Base-by-base conservation (phyloP, 2,329 filamentous ascomycete genomes). In the Epicoccum nigrum region DNA sequence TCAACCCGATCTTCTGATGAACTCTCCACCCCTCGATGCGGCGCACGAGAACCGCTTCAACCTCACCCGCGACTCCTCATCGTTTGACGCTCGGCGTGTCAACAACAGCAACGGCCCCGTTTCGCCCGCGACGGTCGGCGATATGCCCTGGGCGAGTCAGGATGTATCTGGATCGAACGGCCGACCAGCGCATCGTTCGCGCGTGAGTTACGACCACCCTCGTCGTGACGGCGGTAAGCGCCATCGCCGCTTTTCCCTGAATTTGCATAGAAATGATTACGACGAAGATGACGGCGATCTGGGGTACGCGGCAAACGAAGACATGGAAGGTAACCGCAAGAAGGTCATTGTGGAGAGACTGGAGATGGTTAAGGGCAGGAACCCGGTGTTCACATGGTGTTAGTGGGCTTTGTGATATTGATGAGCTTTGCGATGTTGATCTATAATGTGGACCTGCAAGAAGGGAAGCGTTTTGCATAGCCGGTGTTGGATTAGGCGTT, bases 311-410 rank as follows among this genome's bases (percentile, higher is more conserved):
- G 93, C 92, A 1, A 94, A 94, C 0, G 90, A 93, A 71, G 94
- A 91, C 20, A 91, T 96, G 84, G 94, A 97, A 74, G 90, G 90
- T 11, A 90, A 92, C 66, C 86, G 89, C 71, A 84, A 92, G 64
- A 96, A 94, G 75, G 94, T 99, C 39, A 97, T 99, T 79, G 92
- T 99, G 39, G 94, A 99, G 79, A 82, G 94, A 57, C 77, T 99
- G 51, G 94, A 99, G 79, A 89, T 93, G 54, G 94, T 99, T 56
- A 97, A 97, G 81, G 90, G 87, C 69, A 89, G 88, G 71, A 95
- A 96, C 70, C 94, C 94, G 2, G 92, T 99, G 25, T 99, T 99
- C 75, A 96, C 90, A 35, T 99, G 94, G 90, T 99, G 94, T 79
- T 97, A 62, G 73, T 43, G 52, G 48, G 25, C 9, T 47, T 30